A percentile compares a stretch with the other conserved stretches of the same genome.
Evolutionary conservation across 306 rosid genomes (phyloP).

Genomic region (peach (Prunus persica)): DNA sequence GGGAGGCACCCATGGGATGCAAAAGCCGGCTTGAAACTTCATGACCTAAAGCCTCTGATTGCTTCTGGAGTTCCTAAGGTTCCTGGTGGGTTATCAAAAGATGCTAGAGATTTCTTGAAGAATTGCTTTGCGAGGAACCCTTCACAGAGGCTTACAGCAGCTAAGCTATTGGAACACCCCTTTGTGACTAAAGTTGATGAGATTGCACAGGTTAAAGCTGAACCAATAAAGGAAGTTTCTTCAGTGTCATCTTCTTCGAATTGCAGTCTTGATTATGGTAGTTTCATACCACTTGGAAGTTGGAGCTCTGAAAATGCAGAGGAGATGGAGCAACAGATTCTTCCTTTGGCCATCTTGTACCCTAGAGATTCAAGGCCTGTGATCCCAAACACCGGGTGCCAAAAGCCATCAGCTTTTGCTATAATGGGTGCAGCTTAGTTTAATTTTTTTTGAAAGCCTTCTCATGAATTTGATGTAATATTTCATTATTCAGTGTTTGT

Average conservation of each 20-base stretch:
- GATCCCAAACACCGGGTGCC: background rate
- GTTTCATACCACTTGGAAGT: background rate
- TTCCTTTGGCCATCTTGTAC: background rate
- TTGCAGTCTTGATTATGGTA: no score
- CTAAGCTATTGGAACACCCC: background rate
- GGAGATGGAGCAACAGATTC: background rate
- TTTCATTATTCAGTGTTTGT: background rate
- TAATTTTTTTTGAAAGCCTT: background rate
- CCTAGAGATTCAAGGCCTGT: no score
- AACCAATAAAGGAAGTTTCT: background rate
- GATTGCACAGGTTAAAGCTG: background rate
- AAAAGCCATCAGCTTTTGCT: background rate
- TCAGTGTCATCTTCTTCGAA: background rate
- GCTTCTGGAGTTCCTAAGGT: background rate
- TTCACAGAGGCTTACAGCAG: background rate
- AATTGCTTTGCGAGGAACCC: constrained; percentile 6
- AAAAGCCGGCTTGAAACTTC: no score
- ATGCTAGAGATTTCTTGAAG: constrained; percentile 3
- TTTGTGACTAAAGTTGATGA: background rate
- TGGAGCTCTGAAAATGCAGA: background rate
- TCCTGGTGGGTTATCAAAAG: background rate
- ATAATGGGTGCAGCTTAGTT: background rate
- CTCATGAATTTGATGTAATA: background rate
- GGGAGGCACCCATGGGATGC: background rate
- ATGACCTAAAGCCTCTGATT: background rate